Conservation (phyloP, 805 yeast genomes). For the Saitoella complicata region DNA sequence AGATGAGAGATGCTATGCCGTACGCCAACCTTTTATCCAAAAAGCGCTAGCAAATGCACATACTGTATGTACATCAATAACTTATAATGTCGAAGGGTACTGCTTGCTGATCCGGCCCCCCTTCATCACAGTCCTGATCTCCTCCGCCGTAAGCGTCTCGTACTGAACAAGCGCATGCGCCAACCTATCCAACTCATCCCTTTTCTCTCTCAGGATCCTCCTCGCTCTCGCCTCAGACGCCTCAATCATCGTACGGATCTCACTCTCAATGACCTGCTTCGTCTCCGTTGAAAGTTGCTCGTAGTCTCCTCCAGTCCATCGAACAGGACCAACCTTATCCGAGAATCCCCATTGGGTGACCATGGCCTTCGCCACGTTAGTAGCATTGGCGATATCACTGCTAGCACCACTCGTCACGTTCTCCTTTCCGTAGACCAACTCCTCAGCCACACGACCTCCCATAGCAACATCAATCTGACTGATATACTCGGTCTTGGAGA, state of each 20-base stretch:
- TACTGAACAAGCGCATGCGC: conserved; percentile 90
- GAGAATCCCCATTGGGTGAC: conserved; percentile 95
- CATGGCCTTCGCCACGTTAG: conserved; percentile 89
- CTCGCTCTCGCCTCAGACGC: conserved; percentile 71
- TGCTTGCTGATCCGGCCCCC: conserved; percentile 46
- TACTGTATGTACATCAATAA: no score
- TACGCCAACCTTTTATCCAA: no score
- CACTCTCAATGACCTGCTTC: conserved; percentile 82
- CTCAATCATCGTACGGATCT: conserved; percentile 60
- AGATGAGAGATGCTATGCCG: no score
- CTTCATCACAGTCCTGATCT: conserved; percentile 67
- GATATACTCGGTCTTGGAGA: conserved; percentile 73
- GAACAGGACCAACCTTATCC: conserved; percentile 81
- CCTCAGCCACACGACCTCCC: conserved; percentile 99
- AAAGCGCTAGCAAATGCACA: no score
- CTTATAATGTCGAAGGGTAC: no score
- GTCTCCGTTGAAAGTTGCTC: conserved; percentile 45
- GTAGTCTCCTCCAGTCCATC: conserved; percentile 38
- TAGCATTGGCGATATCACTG: conserved; percentile 77
- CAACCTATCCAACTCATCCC: conserved; percentile 60
- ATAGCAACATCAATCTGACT: conserved; percentile 92
- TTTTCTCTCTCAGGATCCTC: conserved; percentile 40
- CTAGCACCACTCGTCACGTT: conserved; percentile 94
- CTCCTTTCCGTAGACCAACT: conserved; percentile 73
- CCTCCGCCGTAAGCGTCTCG: conserved; percentile 83